These are phyloP conservation scores for Chlorella sp. DNA, from an alignment of 139 green algal genomes.

Conservation along the genomic window DNA sequence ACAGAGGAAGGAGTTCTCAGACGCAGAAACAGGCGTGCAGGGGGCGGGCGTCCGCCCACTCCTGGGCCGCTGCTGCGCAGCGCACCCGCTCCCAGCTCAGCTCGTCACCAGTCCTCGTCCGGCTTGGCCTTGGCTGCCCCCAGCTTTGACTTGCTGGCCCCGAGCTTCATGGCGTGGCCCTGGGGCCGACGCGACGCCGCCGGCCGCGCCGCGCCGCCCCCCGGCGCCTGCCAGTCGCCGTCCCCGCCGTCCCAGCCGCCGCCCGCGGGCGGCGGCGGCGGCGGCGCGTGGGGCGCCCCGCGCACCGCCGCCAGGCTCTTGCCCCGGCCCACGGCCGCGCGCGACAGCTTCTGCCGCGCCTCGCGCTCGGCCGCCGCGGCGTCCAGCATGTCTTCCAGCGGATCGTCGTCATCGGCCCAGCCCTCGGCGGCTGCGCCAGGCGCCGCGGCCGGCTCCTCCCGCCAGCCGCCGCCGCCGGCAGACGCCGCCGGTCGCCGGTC, in stretches of 20 bases:
- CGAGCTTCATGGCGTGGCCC: not conserved
- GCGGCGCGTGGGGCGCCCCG: too few species aligned
- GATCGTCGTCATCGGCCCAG: slow-evolving; percentile 39
- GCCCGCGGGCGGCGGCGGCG: too few species aligned
- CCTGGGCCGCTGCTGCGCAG: too few species aligned
- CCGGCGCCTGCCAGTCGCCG: not conserved
- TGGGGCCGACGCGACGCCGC: not conserved
- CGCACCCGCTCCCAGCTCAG: too few species aligned
- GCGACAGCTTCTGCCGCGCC: slow-evolving; percentile 27
- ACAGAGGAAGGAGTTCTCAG: too few species aligned
- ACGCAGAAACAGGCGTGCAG: too few species aligned
- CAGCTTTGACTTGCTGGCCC: not conserved
- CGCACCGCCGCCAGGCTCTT: too few species aligned
- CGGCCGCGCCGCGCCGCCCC: not conserved
- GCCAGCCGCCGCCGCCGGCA: not conserved
- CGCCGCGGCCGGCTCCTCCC: not conserved
- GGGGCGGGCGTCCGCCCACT: too few species aligned
- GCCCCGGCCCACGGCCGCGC: slow-evolving; percentile 4
- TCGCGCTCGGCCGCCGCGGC: slow-evolving; percentile 6
- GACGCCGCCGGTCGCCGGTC: not conserved
- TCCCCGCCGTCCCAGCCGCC: not conserved
- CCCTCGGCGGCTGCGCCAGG: slow-evolving; percentile 1
- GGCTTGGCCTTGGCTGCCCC: too few species aligned
- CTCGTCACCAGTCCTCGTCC: too few species aligned
- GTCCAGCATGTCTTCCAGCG: slow-evolving; percentile 43